These are phyloP conservation scores for Yamadazyma paraphyllophila DNA, from an alignment of 805 yeast species.

Conservation along the genomic window DNA sequence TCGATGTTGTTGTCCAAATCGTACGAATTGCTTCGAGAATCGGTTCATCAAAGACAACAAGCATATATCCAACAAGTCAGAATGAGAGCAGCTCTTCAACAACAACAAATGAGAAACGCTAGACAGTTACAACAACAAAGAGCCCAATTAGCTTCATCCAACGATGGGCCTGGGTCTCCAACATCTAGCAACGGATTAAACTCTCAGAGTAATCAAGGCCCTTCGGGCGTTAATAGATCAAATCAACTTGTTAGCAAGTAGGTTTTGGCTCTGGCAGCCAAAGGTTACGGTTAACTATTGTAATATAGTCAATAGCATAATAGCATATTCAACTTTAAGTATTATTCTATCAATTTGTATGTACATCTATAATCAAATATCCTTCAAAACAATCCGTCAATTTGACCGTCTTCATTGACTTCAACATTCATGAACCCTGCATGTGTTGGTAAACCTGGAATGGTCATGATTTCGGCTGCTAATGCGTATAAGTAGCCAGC, in stretches of 20 bases:
- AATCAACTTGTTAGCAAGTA: background rate
- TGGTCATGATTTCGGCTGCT: constrained; percentile 96
- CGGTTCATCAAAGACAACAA: constrained; percentile 66
- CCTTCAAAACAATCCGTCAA: constrained; percentile 79
- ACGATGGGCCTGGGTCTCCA: background rate
- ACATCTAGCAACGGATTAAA: no score
- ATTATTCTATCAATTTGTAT: constrained; percentile 1
- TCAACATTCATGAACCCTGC: constrained; percentile 98
- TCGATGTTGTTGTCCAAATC: constrained; percentile 87
- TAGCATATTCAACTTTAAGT: background rate
- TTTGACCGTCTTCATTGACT: constrained; percentile 84
- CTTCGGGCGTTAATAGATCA: constrained; percentile 3
- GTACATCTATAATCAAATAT: background rate
- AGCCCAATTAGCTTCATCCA: constrained; percentile 7
- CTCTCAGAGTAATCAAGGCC: constrained; percentile 3
- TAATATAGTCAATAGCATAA: background rate
- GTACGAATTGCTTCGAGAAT: constrained; percentile 73
- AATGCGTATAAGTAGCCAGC: constrained; percentile 96
- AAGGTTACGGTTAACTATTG: background rate
- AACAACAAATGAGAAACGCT: constrained; percentile 21
- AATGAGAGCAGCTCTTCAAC: constrained; percentile 42
- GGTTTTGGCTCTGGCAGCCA: constrained; percentile 15
- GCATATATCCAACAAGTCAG: constrained; percentile 49
- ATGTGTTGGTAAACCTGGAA: constrained; percentile 95
- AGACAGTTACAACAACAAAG: constrained; percentile 13